Conservation (phyloP, 2,329 filamentous ascomycete genomes). For the Talaromyces rugulosus region DNA sequence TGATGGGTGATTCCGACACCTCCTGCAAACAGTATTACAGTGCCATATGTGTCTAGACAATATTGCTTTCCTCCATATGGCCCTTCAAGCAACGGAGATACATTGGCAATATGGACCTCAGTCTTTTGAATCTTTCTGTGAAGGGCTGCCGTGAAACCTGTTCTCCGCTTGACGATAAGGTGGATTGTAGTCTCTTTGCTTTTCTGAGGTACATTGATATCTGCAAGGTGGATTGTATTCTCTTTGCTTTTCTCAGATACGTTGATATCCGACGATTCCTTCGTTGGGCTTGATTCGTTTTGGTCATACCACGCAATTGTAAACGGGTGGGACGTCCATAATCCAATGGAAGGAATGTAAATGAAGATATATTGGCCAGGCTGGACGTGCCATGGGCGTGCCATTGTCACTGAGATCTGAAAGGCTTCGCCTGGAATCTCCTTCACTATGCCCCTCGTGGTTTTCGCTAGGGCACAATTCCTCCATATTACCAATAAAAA, state of each 20-base stretch:
- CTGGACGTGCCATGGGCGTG: constrained; percentile 56
- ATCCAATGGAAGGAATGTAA: constrained; percentile 57
- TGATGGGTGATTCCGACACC: background rate
- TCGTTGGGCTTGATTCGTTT: background rate
- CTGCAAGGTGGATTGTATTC: too few species aligned
- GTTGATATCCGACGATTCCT: too few species aligned
- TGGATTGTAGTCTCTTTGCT: background rate
- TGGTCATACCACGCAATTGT: constrained; percentile 64
- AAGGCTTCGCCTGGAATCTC: constrained; percentile 61
- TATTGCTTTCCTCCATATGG: background rate
- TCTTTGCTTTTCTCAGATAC: too few species aligned
- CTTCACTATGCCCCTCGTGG: constrained; percentile 56
- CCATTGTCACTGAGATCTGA: constrained; percentile 62
- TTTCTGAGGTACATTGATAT: too few species aligned
- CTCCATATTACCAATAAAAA: background rate
- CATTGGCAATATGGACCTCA: background rate
- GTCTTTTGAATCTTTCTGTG: background rate
- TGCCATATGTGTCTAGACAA: background rate
- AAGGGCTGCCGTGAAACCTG: background rate
- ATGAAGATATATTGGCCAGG: constrained; percentile 62
- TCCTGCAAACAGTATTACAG: background rate
- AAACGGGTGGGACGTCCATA: constrained; percentile 69
- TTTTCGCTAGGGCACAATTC: constrained; percentile 41
- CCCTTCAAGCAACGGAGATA: background rate
- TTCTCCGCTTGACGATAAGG: background rate